Evolutionary conservation across 2,329 filamentous ascomycete species (phyloP), one percentile per base, ranked within the genome.

Genomic region (Akanthomyces lecanii): DNA sequence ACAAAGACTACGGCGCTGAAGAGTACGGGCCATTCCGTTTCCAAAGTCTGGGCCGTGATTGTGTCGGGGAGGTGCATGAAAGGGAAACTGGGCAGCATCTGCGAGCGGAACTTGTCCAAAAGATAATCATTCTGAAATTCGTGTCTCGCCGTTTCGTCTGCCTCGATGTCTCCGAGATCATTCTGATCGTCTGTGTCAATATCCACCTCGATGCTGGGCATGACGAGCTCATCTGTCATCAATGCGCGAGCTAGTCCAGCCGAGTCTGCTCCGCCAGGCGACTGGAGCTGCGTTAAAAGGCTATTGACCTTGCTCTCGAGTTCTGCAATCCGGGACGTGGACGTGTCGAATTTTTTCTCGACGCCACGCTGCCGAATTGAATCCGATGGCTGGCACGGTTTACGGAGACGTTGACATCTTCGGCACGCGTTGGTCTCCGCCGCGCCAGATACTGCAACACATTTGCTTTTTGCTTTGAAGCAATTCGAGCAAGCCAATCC

Each of bases 401-500:
- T 61, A 4, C 25, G 18, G 8, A 61, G 59, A 2, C 59, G 59
- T n/a, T 47, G 30, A n/a, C 59, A 61, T 48, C 59, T 47, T 14
- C 21, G 38, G 30, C 59, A 61, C 0, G 48, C 48, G 5, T 3
- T 50, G 18, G n/a, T 23, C 10, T 40, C 25, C 6, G 6, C 16
- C 21, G 36, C 21, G 3, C n/a, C 50, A 3, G 28, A 18, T 2
- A 42, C 11, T 4, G 59, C 59, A 8, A 40, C 33, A 16, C 59
- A 61, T 61, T 48, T 61, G 50, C 59, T 61, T 16, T 61, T 61
- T 5, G 59, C 30, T 28, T 38, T 45, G 42, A 61, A 61, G 36
- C 59, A 61, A 21, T 45, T 54, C 11, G 40, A 16, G 18, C 59
- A 61, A 16, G 59, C 59, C n/a, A 61, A 21, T 14, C 28, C 40